Percentiles rank a stretch among this genome's conserved stretches.
Conservation (phyloP, 1,284 basidiomycete species). For the Boletus mariae region DNA sequence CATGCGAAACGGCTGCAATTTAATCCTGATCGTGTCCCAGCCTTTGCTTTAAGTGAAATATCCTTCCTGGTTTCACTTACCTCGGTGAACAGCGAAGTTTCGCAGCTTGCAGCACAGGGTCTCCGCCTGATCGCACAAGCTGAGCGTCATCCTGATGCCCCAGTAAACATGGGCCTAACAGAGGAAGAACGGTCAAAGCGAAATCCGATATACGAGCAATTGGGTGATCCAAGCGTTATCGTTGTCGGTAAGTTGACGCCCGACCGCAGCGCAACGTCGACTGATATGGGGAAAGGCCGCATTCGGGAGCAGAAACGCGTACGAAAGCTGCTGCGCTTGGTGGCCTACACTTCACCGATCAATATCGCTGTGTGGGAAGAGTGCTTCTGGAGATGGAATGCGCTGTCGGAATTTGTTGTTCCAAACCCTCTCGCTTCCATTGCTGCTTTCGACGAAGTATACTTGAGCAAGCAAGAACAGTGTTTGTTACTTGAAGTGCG, state of each 20-base stretch:
- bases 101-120: conserved; percentile 62
- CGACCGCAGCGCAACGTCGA: neutral
- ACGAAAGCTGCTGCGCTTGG: conserved; percentile 63
- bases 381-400: conserved; percentile 67
- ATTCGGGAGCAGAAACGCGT: conserved; percentile 79
- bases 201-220: conserved; percentile 69
- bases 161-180: conserved; percentile 44
- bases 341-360: conserved; percentile 59
- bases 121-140: conserved; percentile 64
- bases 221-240: conserved; percentile 69
- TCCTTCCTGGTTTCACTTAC: conserved; percentile 67
- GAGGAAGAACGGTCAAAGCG: conserved; percentile 65
- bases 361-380: conserved; percentile 81
- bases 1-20: conserved; percentile 48
- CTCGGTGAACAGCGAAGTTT: conserved; percentile 62
- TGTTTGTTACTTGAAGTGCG: conserved; percentile 41
- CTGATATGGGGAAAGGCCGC: conserved; percentile 43
- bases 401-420: conserved; percentile 48
- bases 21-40: conserved; percentile 49
- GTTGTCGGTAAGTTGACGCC: conserved; percentile 54
- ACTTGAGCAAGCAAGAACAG: conserved; percentile 35
- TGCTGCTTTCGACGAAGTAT: conserved; percentile 34
- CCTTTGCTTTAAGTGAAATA: conserved; percentile 66
- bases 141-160: conserved; percentile 57
- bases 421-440: conserved; percentile 35